A percentile compares a stretch with the other conserved stretches of the same genome.
phyloP scores from a whole-genome alignment of 257 asterid genomes.

The Forsythia suspensa region DNA sequence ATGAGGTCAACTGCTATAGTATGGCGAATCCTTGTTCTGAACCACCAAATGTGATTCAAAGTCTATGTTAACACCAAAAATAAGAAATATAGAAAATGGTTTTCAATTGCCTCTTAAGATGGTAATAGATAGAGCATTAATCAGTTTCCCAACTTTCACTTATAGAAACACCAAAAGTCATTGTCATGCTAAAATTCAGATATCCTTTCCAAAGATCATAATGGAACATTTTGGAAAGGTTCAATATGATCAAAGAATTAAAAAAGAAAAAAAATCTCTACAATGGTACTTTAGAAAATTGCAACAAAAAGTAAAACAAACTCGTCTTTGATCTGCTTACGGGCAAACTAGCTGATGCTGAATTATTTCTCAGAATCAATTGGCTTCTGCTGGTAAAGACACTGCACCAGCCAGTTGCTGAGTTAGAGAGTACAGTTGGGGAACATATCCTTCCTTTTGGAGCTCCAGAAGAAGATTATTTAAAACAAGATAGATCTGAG shows the following conservation, averaged over 20 bases:
- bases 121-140: too few species aligned
- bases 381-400: constrained; percentile 11
- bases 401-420: constrained; percentile 2
- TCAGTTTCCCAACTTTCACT: not conserved
- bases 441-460: constrained; percentile 56
- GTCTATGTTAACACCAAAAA: too few species aligned
- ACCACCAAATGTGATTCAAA: too few species aligned
- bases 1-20: too few species aligned
- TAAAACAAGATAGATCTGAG: constrained; percentile 49
- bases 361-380: not conserved
- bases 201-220: not conserved
- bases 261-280: not conserved
- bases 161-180: not conserved
- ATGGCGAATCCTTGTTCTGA: too few species aligned
- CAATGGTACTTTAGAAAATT: not conserved
- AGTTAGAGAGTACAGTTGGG: constrained; percentile 12
- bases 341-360: not conserved
- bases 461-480: constrained; percentile 61
- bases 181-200: not conserved
- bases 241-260: too few species aligned
- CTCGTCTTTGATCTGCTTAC: not conserved
- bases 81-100: too few species aligned
- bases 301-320: not conserved
- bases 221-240: not conserved
- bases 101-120: too few species aligned